These are phyloP conservation scores for Morella rubra DNA, from an alignment of 306 rosid genomes.

Conservation along the genomic window DNA sequence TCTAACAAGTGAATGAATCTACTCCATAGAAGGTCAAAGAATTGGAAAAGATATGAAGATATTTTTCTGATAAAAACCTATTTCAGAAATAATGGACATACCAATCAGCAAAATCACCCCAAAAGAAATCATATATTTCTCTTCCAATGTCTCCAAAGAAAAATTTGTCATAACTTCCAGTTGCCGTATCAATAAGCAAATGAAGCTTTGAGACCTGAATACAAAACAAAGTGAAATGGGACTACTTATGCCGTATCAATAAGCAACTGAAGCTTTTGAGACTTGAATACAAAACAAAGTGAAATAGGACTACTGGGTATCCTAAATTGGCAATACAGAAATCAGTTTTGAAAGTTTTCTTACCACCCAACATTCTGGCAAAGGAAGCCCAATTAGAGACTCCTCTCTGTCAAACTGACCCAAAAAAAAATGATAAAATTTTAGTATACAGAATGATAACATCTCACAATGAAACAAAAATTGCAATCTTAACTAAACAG, in stretches of 20 bases:
- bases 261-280: constrained; percentile 84
- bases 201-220: constrained; percentile 89
- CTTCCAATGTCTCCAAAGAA: constrained; percentile 94
- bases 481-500: not conserved
- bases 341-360: constrained; percentile 30
- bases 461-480: constrained; percentile 20
- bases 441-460: constrained; percentile 16
- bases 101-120: constrained; percentile 99
- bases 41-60: not conserved
- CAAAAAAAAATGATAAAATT: constrained; percentile 13
- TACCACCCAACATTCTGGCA: constrained; percentile 98
- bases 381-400: constrained; percentile 58
- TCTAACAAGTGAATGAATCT: not conserved
- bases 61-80: not conserved
- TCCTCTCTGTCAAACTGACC: constrained; percentile 71
- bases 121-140: constrained; percentile 85
- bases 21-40: not conserved
- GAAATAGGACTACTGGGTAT: constrained; percentile 4
- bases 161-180: constrained; percentile 80
- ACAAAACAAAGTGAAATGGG: constrained; percentile 16
- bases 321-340: constrained; percentile 21
- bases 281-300: constrained; percentile 49
- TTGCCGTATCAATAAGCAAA: constrained; percentile 67
- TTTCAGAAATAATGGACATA: constrained; percentile 21
- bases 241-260: constrained; percentile 47